These are phyloP conservation scores for Nemania sp. DNA, from an alignment of 2,329 filamentous ascomycete genomes.

Conservation along the genomic window DNA sequence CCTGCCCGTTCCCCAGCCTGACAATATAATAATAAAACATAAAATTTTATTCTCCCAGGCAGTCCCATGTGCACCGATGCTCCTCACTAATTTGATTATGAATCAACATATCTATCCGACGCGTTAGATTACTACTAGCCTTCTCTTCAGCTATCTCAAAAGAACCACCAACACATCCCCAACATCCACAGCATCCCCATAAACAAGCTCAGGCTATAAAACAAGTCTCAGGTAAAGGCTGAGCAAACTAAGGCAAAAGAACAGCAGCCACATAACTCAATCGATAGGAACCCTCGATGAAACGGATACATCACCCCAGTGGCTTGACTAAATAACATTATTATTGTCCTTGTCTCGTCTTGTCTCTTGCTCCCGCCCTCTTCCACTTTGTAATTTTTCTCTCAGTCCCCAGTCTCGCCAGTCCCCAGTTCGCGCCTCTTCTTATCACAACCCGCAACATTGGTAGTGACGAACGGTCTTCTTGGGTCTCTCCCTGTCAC, in stretches of 20 bases:
- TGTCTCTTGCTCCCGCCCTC: neutral
- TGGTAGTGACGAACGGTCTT: too few species aligned
- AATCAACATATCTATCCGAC: neutral
- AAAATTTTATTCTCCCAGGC: neutral
- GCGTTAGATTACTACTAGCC: slow-evolving; percentile 1
- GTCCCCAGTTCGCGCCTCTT: too few species aligned
- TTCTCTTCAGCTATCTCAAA: neutral
- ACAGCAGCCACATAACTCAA: neutral
- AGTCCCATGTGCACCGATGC: too few species aligned
- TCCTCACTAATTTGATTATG: too few species aligned
- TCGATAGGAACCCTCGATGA: neutral
- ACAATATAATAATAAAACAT: too few species aligned
- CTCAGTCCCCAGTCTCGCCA: too few species aligned
- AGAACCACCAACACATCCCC: too few species aligned
- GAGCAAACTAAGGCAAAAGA: neutral
- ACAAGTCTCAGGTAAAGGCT: neutral
- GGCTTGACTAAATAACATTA: slow-evolving; percentile 3
- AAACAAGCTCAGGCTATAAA: slow-evolving; percentile 5
- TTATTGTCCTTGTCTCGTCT: neutral
- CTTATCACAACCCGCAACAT: neutral
- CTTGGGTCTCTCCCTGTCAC: slow-evolving; percentile 12
- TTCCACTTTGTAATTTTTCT: neutral
- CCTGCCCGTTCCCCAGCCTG: neutral
- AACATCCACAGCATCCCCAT: neutral
- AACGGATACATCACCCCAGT: neutral